Evolutionary conservation across 2,329 filamentous ascomycete species (phyloP), one percentile per base, ranked within the genome.

Genomic region (Monosporascus sp.): DNA sequence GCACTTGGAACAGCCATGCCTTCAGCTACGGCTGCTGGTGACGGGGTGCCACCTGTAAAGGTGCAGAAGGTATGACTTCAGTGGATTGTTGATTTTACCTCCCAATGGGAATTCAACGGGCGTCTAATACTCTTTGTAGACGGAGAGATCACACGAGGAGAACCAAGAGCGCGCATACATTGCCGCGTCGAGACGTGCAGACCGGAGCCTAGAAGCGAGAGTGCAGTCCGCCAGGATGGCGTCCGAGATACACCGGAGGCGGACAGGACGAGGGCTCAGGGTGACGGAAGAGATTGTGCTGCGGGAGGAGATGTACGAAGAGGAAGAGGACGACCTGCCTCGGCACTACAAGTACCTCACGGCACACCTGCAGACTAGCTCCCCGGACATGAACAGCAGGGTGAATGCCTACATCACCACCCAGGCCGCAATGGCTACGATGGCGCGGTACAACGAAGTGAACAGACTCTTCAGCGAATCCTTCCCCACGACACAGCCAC

Each of bases 281-380:
- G 88, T 97, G 54, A 91, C 87, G 25, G 88, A 92, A 69, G 82
- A 94, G 64, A 91, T 94, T 71, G 91, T 96, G 14, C 77, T 88
- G 61, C 91, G 90, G 57, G 92, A 96, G 68, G 90, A 95, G 68
- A 96, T 96, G 90, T 97, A 97, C 67, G 91, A 96, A 65, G 92
- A 96, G 70, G 89, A 96, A 65, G 91, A 96, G 50, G 89, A 96
- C 61, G 88, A 92, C 53, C 67, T 89, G 24, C 85, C 87, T 1
- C 78, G 83, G 55, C 82, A 84, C 51, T 88, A 85, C 65, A 78
- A 83, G 54, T 75, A 83, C 15, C 73, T 90, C 35, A 82, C 82
- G 15, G 77, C 82, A 3, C 80, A 86, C 61, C 72, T 88, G 54
- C 78, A 83, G 59, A 86, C 81, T 2, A 74, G 74, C 17, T 83